Base-by-base conservation (phyloP, 2,329 filamentous ascomycete genomes). In the Botrytis porri region DNA sequence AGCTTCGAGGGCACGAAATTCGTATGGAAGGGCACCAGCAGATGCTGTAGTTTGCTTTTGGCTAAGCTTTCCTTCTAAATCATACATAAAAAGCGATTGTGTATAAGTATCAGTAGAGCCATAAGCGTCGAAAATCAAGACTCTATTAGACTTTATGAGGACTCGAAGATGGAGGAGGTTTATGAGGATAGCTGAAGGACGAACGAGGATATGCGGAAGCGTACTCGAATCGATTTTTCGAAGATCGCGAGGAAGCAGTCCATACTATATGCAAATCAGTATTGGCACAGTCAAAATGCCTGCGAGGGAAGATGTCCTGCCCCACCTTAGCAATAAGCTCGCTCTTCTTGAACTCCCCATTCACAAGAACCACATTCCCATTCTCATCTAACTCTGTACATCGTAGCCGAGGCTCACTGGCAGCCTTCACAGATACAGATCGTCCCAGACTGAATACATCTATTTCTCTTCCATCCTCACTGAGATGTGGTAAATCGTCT, bases 191-290 rank as follows among this genome's bases (percentile, higher is more conserved):
- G 95, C 94, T 12, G 93, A 95, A 10, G 94, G 94, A 48, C 96
- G 94, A 76, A 99, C 91, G 76, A 98, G 90, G 73, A 99, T 98
- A 80, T 98, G 95, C 14, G 96, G 96, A 35, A 99, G 88, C 74
- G 97, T 93, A 73, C 94, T 97, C 22, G 95, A 98, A 82, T 99
- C 96, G 80, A 99, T 98, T 84, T 99, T 99, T 79, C 96, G 93
- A 73, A 99, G 86, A 85, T 99, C 96, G 75, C 96, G 95, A 72
- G 96, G 95, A 66, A 98, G 88, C 39, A 98, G 88, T 60, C 95
- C 95, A 81, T 97, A 98, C 93, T 95, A 76, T 77, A 74, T 8
- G 57, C 60, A 69, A 63, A 76, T 80, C 69, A 81, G 76, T 71
- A 75, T 37, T 43, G 22, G 25, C 60, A 73, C 67, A 25, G 20